These are phyloP conservation scores for Hymenoscyphus scutula DNA, from an alignment of 2,329 filamentous ascomycete species.

Conservation along the genomic window DNA sequence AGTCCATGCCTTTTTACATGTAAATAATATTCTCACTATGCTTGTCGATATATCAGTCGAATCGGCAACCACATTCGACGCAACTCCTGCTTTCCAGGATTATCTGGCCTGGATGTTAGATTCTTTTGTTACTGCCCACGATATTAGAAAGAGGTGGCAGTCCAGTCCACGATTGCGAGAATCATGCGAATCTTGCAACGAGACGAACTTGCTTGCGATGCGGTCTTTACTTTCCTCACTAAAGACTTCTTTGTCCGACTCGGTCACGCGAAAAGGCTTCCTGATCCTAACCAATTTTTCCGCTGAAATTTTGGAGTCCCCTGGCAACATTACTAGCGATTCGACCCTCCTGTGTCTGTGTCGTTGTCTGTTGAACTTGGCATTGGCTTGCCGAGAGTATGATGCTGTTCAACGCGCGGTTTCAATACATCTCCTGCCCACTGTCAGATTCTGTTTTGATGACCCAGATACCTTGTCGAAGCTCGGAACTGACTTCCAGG, in stretches of 20 bases:
- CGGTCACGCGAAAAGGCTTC: slow-evolving; percentile 35
- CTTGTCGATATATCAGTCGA: slow-evolving; percentile 31
- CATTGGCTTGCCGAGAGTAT: slow-evolving; percentile 26
- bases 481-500: slow-evolving; percentile 31
- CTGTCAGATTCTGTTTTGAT: slow-evolving; percentile 17
- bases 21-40: slow-evolving; percentile 30
- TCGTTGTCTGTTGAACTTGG: slow-evolving; percentile 28
- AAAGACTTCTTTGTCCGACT: slow-evolving; percentile 18
- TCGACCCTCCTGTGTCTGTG: slow-evolving; percentile 21
- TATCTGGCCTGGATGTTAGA: slow-evolving; percentile 37
- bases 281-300: slow-evolving; percentile 30
- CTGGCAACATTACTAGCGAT: slow-evolving; percentile 19
- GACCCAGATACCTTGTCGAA: slow-evolving; percentile 10
- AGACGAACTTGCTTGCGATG: slow-evolving; percentile 23
- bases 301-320: slow-evolving; percentile 27
- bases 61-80: slow-evolving; percentile 27
- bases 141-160: slow-evolving; percentile 26
- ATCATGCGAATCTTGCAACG: slow-evolving; percentile 14
- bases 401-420: slow-evolving; percentile 26
- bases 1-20: slow-evolving; percentile 30
- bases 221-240: slow-evolving; percentile 27
- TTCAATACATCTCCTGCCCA: slow-evolving; percentile 28
- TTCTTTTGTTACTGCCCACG: slow-evolving; percentile 28
- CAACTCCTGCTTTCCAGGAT: slow-evolving; percentile 34
- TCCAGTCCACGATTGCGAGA: slow-evolving; percentile 17